Conservation (phyloP, 371 early-diverging fungal species). For the Batrachochytrium dendrobatidis region DNA sequence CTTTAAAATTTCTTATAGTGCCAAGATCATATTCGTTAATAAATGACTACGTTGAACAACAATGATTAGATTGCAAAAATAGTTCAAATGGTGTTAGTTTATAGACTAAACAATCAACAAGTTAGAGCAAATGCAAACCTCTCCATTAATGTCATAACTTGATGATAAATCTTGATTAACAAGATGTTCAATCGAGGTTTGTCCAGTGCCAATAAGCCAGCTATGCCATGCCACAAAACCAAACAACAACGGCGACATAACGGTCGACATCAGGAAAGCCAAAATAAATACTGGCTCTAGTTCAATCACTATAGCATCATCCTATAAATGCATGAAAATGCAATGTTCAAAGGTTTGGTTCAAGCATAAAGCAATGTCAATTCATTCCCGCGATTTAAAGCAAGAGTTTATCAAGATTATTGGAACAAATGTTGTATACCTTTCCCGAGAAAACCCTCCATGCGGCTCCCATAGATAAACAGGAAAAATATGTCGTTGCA, state of each 20-base stretch:
- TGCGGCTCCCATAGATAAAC: slow-evolving; percentile 7
- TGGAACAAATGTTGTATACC: too few relatives aligned
- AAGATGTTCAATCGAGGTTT: slow-evolving; percentile 34
- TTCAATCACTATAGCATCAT: too few relatives aligned
- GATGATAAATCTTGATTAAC: slow-evolving; percentile 6
- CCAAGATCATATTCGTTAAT: slow-evolving; percentile 37
- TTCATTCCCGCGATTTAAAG: too few relatives aligned
- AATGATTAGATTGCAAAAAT: background rate
- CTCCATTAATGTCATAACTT: slow-evolving; percentile 14
- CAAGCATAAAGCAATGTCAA: too few relatives aligned
- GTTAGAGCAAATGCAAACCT: too few relatives aligned
- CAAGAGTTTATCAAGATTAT: too few relatives aligned
- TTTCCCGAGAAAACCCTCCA: background rate
- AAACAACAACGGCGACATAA: slow-evolving; percentile 17
- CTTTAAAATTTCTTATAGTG: slow-evolving; percentile 26
- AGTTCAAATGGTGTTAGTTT: too few relatives aligned
- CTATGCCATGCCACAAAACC: slow-evolving; percentile 26
- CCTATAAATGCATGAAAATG: too few relatives aligned
- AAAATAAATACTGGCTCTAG: slow-evolving; percentile 18
- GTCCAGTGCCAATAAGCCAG: slow-evolving; percentile 24
- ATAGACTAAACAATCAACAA: too few relatives aligned
- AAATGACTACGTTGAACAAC: slow-evolving; percentile 8
- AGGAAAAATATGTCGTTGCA: slow-evolving; percentile 53
- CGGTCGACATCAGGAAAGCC: slow-evolving; percentile 16
- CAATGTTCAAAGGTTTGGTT: too few relatives aligned